phyloP scores from a whole-genome alignment of 495 filamentous ascomycete genomes.

The Haplographium delicatum region DNA sequence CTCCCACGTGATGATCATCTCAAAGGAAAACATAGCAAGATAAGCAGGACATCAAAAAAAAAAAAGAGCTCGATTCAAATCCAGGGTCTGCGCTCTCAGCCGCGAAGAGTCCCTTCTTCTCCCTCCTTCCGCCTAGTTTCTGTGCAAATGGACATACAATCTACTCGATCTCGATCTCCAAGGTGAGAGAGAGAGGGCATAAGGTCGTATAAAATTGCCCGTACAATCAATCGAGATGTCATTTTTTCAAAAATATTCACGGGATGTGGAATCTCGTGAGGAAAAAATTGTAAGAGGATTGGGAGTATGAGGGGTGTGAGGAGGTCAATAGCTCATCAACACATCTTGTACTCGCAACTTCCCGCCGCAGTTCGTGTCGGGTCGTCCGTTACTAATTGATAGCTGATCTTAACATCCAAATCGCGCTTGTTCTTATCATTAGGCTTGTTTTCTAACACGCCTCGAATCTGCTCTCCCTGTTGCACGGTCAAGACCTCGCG shows the following conservation, averaged over 20 bases:
- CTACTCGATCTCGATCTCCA: background rate
- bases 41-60: no score
- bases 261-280: background rate
- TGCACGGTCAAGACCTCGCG: conserved; percentile 80
- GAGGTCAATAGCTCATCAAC: conserved; percentile 27
- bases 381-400: conserved; percentile 73
- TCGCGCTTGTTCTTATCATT: conserved; percentile 93
- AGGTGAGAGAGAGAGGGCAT: no score
- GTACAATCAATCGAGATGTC: background rate
- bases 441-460: conserved; percentile 72
- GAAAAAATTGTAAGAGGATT: no score
- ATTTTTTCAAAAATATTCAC: background rate
- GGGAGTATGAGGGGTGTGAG: background rate
- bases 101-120: conserved; percentile 23
- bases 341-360: conserved; percentile 86
- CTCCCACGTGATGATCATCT: no score
- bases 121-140: background rate
- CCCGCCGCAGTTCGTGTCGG: conserved; percentile 61
- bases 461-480: conserved; percentile 66
- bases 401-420: conserved; percentile 84
- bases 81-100: conserved; percentile 29
- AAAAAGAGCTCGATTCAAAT: background rate
- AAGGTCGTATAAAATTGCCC: no score
- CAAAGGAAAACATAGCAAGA: no score
- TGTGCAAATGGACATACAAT: background rate